Percentiles rank a stretch among this genome's conserved stretches.
Evolutionary conservation across 1,139 yeast species (phyloP).

Genomic region (Geotrichum aggregatum): DNA sequence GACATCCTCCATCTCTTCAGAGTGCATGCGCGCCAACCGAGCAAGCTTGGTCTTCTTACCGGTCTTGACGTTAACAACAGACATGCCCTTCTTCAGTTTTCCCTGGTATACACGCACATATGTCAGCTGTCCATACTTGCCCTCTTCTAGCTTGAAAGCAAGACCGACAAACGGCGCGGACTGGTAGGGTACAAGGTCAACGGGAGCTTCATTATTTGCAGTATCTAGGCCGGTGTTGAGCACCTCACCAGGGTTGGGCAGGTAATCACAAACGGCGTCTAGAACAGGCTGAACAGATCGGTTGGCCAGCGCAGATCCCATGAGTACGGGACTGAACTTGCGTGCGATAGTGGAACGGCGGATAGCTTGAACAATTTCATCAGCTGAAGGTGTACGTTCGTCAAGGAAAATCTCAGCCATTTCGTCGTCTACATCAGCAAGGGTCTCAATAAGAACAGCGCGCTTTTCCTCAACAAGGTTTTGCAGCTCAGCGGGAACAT

Average conservation of each 20-base stretch:
- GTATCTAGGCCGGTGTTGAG: constrained; percentile 85
- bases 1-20: constrained; percentile 97
- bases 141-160: constrained; percentile 97
- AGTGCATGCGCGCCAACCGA: constrained; percentile 97
- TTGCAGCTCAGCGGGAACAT: constrained; percentile 69
- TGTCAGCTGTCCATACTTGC: constrained; percentile 94
- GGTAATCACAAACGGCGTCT: constrained; percentile 92
- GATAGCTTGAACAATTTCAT: constrained; percentile 81
- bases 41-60: constrained; percentile 93
- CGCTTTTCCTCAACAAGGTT: constrained; percentile 82
- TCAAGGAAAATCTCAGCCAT: constrained; percentile 90
- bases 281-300: constrained; percentile 91
- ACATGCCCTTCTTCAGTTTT: constrained; percentile 80
- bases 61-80: constrained; percentile 82
- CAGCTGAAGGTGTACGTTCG: constrained; percentile 79
- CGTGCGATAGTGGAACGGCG: constrained; percentile 96
- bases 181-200: constrained; percentile 70
- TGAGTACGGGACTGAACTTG: constrained; percentile 93
- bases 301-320: constrained; percentile 98
- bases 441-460: constrained; percentile 76
- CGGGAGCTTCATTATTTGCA: constrained; percentile 62
- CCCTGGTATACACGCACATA: constrained; percentile 97
- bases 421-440: constrained; percentile 97
- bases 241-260: constrained; percentile 92
- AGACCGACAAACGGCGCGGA: constrained; percentile 85